Evolutionary conservation across 2,329 filamentous ascomycete species (phyloP), one percentile per base, ranked within the genome.

Genomic region (Sporothrix globosa): DNA sequence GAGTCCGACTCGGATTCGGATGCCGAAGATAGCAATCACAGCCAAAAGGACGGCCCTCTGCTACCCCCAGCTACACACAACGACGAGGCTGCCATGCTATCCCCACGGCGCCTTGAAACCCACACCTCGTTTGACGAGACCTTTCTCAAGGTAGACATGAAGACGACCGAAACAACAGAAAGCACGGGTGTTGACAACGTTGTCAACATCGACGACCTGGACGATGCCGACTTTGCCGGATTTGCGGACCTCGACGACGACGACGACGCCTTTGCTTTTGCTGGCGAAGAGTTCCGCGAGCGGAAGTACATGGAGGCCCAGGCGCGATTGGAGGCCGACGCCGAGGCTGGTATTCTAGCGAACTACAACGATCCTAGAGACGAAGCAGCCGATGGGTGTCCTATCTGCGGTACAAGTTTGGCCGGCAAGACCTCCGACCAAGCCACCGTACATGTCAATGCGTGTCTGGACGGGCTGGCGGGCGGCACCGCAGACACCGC

Each of bases 391-490:
- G 79, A 79, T 69, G 81, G 79, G 54, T 98, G 94, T 78, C 95
- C 95, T 0, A 89, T 98, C 39, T 98, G 96, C 78, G 87, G 86
- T 75, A 83, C 83, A 1, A 88, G 81, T 73, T 82, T 97, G 46
- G 80, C 78, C 19, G 89, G 88, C 0, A 78, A 90, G 14, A 87
- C 82, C 69, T 77, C 81, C 72, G 88, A 93, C 77, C 87, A 95
- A 75, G 91, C 90, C 11, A 91, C 91, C 7, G 81, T 90, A 1
- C 96, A 99, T 79, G 96, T 99, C 74, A 99, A 99, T 78, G 88
- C 90, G 11, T 99, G 96, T 79, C 84, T 99, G 2, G 96, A 99
- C 77, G 93, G 65, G 3, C n/a, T 63, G 30, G 24, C 44, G 4
- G 21, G 61, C 6, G 58, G n/a, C 34, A 9, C 50, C 39, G 13